phyloP scores from a whole-genome alignment of 2,329 filamentous ascomycete genomes.

The Fusarium continuum region DNA sequence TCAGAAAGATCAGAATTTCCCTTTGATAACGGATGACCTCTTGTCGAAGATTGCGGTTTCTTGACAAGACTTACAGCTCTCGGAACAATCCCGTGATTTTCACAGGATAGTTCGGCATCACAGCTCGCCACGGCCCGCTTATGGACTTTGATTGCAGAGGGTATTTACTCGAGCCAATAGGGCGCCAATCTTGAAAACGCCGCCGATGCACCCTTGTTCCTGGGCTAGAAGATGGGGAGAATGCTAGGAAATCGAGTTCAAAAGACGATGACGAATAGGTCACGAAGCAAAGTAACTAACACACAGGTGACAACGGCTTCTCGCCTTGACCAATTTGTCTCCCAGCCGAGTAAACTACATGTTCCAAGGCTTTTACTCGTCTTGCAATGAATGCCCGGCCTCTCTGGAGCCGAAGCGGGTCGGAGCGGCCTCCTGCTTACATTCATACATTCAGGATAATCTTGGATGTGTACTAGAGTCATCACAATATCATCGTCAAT shows the following conservation, averaged over 20 bases:
- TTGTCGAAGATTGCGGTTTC: neutral
- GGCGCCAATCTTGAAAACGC: slow-evolving; percentile 10
- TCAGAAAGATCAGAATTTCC: neutral
- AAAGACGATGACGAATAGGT: neutral
- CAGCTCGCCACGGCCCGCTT: slow-evolving; percentile 35
- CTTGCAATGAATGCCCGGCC: neutral
- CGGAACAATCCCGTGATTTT: neutral
- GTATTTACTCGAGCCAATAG: slow-evolving; percentile 19
- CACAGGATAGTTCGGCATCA: slow-evolving; percentile 12
- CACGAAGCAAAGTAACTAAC: neutral
- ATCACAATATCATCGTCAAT: neutral
- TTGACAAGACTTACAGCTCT: neutral
- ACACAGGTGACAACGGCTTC: no score
- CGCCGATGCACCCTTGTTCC: slow-evolving; percentile 15
- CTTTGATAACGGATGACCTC: neutral
- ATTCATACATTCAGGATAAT: neutral
- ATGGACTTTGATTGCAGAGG: slow-evolving; percentile 10
- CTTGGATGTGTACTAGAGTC: slow-evolving; percentile 1
- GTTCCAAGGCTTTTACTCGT: neutral
- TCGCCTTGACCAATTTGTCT: neutral
- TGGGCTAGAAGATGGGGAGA: slow-evolving; percentile 11
- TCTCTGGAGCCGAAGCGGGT: neutral
- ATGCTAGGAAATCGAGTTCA: neutral
- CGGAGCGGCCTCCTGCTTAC: slow-evolving; percentile 1
- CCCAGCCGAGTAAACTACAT: neutral